Percentiles rank a stretch among this genome's conserved stretches.
phyloP scores from a whole-genome alignment of 192 early-diverging fungal genomes.

The Mycoemilia scoparia region DNA sequence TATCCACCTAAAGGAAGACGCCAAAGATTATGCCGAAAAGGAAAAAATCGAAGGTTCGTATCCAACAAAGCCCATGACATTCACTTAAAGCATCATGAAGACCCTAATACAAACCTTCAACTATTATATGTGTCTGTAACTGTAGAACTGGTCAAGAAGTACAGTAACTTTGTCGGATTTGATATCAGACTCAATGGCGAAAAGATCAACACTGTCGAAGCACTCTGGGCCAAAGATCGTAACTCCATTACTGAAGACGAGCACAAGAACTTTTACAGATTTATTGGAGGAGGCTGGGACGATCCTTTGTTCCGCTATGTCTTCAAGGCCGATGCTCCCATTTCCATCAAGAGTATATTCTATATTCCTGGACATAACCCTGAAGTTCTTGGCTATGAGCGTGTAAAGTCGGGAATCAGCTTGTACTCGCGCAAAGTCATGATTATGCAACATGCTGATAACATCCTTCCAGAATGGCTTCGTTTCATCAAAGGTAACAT shows the following conservation, averaged over 20 bases:
- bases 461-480: conserved; percentile 98
- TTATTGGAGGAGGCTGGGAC: conserved; percentile 97
- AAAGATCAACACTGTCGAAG: conserved; percentile 98
- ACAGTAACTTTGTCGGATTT: conserved; percentile 99
- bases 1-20: conserved; percentile 97
- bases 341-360: conserved; percentile 98
- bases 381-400: conserved; percentile 93
- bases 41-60: conserved; percentile 96
- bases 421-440: conserved; percentile 99
- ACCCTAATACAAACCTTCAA: too few species aligned
- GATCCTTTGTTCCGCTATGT: conserved; percentile 95
- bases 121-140: too few species aligned
- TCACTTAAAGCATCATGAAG: too few species aligned
- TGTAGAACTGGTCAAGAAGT: conserved; percentile 99
- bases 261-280: conserved; percentile 97
- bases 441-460: conserved; percentile 99
- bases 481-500: conserved; percentile 99
- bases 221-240: conserved; percentile 98
- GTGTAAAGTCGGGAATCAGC: conserved; percentile 99
- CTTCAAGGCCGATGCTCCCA: conserved; percentile 98
- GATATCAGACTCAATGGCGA: conserved; percentile 97
- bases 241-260: conserved; percentile 92
- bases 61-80: too few species aligned
- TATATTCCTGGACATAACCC: conserved; percentile 93
- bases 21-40: conserved; percentile 95